Conservation (phyloP, 257 asterid species). For the Lavandula angustifolia region DNA sequence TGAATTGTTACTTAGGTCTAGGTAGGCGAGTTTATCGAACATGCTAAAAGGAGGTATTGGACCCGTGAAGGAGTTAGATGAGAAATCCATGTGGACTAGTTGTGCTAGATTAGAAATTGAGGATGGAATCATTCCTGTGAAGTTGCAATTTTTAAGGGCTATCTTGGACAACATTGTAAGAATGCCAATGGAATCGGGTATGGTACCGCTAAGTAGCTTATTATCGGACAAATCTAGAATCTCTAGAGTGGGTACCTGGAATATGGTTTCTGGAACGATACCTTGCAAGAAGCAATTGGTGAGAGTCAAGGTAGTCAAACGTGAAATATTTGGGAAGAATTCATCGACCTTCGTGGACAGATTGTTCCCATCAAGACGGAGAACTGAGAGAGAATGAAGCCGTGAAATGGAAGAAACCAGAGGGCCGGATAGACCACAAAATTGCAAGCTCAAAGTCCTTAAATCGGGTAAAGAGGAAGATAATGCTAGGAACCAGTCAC, state of each 20-base stretch:
- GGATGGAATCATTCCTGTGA: constrained; percentile 49
- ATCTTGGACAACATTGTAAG: constrained; percentile 40
- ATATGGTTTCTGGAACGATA: constrained; percentile 40
- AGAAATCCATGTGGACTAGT: constrained; percentile 42
- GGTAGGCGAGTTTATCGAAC: constrained; percentile 40
- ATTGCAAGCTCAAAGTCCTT: constrained; percentile 46
- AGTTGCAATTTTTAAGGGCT: constrained; percentile 42
- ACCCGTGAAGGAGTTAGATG: constrained; percentile 45
- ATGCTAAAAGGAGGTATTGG: constrained; percentile 40
- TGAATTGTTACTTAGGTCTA: constrained; percentile 39
- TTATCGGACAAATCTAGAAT: constrained; percentile 42
- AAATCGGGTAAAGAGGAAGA: constrained; percentile 46
- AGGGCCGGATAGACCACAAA: constrained; percentile 47
- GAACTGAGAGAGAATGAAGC: constrained; percentile 42
- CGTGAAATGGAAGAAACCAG: constrained; percentile 39
- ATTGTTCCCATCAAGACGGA: constrained; percentile 44
- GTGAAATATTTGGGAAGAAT: constrained; percentile 35
- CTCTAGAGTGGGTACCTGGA: constrained; percentile 39
- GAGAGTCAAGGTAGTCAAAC: constrained; percentile 44
- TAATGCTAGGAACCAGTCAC: constrained; percentile 46
- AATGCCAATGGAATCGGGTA: constrained; percentile 42
- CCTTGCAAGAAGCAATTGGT: constrained; percentile 46
- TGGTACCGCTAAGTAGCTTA: constrained; percentile 34
- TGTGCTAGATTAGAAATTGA: constrained; percentile 37
- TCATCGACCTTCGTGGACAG: constrained; percentile 37